phyloP scores from a whole-genome alignment of 768 basidiomycete species.

The Pleurotus tuber-regium region DNA sequence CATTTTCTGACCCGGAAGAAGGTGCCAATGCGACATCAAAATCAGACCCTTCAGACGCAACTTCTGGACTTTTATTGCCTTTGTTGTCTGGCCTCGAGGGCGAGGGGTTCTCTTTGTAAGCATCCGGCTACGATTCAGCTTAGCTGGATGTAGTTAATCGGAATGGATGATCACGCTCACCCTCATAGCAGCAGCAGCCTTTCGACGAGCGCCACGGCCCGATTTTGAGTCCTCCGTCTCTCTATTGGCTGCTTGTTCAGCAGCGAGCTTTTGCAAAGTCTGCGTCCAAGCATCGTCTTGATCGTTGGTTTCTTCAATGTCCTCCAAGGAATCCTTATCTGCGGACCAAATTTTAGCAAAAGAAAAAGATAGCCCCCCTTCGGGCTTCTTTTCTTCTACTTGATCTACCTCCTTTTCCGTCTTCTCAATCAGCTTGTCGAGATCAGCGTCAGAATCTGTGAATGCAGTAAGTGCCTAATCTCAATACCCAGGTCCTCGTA shows the following conservation, averaged over 20 bases:
- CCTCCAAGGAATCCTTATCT: constrained; percentile 68
- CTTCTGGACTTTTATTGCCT: neutral
- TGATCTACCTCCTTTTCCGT: constrained; percentile 72
- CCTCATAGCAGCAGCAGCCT: constrained; percentile 52
- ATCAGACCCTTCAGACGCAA: constrained; percentile 10
- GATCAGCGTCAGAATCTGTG: constrained; percentile 74
- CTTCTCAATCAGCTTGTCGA: constrained; percentile 84
- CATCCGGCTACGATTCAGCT: neutral
- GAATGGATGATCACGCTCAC: neutral
- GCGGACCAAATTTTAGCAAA: constrained; percentile 94
- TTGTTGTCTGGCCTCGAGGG: constrained; percentile 10
- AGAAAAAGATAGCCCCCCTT: constrained; percentile 63
- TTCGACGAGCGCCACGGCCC: constrained; percentile 74
- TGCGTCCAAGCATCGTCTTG: constrained; percentile 81
- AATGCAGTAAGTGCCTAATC: no score
- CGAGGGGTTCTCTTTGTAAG: constrained; percentile 5
- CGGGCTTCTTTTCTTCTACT: constrained; percentile 41
- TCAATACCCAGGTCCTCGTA: no score
- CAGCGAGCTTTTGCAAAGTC: constrained; percentile 54
- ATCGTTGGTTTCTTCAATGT: constrained; percentile 45
- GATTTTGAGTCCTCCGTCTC: constrained; percentile 49
- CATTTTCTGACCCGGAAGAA: neutral
- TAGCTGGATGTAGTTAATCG: neutral
- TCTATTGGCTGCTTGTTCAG: constrained; percentile 39
- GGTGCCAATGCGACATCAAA: neutral